Percentiles rank a stretch among this genome's conserved stretches.
Conservation (phyloP, 805 yeast genomes). For the Candida hispaniensis region DNA sequence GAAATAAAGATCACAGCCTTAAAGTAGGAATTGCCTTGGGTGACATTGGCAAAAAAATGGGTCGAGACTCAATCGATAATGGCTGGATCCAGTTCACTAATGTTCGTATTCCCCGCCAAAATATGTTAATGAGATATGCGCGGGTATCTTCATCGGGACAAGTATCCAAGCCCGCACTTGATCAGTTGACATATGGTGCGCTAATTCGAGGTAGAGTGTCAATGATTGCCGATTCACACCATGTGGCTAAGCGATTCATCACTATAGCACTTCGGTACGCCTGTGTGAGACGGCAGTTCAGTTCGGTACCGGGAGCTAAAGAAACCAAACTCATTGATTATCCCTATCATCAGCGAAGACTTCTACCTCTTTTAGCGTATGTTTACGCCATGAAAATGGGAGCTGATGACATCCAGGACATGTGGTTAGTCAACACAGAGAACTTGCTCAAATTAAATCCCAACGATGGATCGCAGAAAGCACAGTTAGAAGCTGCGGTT, state of each 20-base stretch:
- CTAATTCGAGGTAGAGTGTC: conserved; percentile 78
- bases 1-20: conserved; percentile 63
- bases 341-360: conserved; percentile 79
- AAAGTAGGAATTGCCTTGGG: conserved; percentile 77
- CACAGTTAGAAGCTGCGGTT: conserved; percentile 39
- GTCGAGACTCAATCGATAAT: conserved; percentile 89
- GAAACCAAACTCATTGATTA: conserved; percentile 76
- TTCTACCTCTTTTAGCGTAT: conserved; percentile 71
- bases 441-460: conserved; percentile 42
- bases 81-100: conserved; percentile 91
- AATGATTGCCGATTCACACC: conserved; percentile 79
- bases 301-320: conserved; percentile 35
- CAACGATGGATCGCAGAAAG: conserved; percentile 34
- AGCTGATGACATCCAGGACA: conserved; percentile 47
- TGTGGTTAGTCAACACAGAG: conserved; percentile 32
- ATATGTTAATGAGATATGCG: conserved; percentile 71
- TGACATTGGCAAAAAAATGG: conserved; percentile 93
- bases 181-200: conserved; percentile 82
- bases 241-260: conserved; percentile 65
- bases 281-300: conserved; percentile 80
- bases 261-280: conserved; percentile 86
- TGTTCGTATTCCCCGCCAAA: conserved; percentile 74
- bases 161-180: conserved; percentile 70
- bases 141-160: conserved; percentile 58
- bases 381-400: conserved; percentile 68